A percentile compares a stretch with the other conserved stretches of the same genome.
These are phyloP conservation scores for Colletotrichum musae DNA, from an alignment of 2,329 filamentous ascomycete species.

Conservation along the genomic window DNA sequence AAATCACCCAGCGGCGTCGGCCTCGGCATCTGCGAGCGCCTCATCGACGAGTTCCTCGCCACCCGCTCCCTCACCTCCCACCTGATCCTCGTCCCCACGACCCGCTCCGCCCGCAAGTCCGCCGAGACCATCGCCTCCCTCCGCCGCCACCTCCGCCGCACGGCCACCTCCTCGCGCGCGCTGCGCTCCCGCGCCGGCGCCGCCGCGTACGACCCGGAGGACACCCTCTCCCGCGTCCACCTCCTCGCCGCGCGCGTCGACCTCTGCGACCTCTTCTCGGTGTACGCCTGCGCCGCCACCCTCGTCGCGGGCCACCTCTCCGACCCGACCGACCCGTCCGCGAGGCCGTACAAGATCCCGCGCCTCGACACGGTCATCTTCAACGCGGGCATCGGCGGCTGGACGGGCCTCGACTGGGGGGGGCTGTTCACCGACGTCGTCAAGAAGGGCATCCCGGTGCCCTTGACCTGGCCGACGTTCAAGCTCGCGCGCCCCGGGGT, in stretches of 20 bases:
- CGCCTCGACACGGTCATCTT: constrained; percentile 85
- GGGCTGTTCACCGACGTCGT: constrained; percentile 68
- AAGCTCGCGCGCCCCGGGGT: constrained; percentile 73
- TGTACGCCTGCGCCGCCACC: constrained; percentile 64
- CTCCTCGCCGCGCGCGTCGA: constrained; percentile 72
- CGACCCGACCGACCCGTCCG: constrained; percentile 59
- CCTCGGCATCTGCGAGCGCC: constrained; percentile 83
- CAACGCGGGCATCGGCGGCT: constrained; percentile 92
- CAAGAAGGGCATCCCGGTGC: constrained; percentile 73
- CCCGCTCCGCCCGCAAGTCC: constrained; percentile 82
- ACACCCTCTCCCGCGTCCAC: constrained; percentile 67
- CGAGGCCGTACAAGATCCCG: constrained; percentile 63
- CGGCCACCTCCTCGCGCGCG: constrained; percentile 55
- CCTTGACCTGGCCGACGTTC: constrained; percentile 83
- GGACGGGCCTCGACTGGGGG: constrained; percentile 82
- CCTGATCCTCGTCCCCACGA: constrained; percentile 87
- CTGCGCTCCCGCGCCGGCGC: constrained; percentile 56
- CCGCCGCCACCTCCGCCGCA: constrained; percentile 71
- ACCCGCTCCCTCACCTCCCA: constrained; percentile 76
- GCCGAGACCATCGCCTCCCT: constrained; percentile 78
- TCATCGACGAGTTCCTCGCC: constrained; percentile 90
- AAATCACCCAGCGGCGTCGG: constrained; percentile 80
- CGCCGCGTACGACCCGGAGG: constrained; percentile 54
- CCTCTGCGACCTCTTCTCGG: constrained; percentile 69
- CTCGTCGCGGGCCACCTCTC: constrained; percentile 61